phyloP scores from a whole-genome alignment of 1,139 yeast species.

The Diutina neorugosa region DNA sequence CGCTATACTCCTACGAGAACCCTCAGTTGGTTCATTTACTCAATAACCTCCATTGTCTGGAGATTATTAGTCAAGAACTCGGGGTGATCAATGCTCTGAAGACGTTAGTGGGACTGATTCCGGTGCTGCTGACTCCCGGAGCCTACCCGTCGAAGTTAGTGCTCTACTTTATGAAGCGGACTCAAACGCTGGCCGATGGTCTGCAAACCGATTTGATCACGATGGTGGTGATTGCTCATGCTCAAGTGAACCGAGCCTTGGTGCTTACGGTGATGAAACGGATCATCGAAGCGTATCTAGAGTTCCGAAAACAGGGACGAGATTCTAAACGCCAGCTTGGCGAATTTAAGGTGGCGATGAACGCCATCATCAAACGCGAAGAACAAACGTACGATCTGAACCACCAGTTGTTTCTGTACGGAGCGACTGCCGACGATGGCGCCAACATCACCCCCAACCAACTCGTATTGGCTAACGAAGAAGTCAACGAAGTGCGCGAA shows the following conservation, averaged over 20 bases:
- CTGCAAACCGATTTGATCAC: slow-evolving; percentile 36
- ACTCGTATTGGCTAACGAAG: slow-evolving; percentile 32
- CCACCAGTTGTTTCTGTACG: slow-evolving; percentile 23
- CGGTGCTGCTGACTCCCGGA: slow-evolving; percentile 13
- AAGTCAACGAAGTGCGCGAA: slow-evolving; percentile 40
- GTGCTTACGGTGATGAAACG: slow-evolving; percentile 36
- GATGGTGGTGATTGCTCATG: slow-evolving; percentile 34
- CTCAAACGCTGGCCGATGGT: slow-evolving; percentile 28
- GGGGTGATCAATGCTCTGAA: slow-evolving; percentile 39
- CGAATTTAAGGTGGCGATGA: slow-evolving; percentile 41
- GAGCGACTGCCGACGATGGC: slow-evolving; percentile 12
- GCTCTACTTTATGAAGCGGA: slow-evolving; percentile 38
- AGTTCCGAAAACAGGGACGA: slow-evolving; percentile 19
- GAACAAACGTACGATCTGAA: slow-evolving; percentile 33
- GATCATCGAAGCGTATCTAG: slow-evolving; percentile 36
- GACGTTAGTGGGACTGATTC: slow-evolving; percentile 33
- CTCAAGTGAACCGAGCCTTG: slow-evolving; percentile 30
- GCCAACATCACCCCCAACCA: slow-evolving; percentile 24
- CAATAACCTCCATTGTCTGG: slow-evolving; percentile 37
- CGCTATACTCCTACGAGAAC: slow-evolving; percentile 44
- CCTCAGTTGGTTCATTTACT: slow-evolving; percentile 24
- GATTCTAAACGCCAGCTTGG: slow-evolving; percentile 21
- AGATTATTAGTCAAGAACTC: slow-evolving; percentile 41
- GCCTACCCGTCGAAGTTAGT: slow-evolving; percentile 19
- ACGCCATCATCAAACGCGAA: slow-evolving; percentile 37